Percentiles rank a stretch among this genome's conserved stretches.
Evolutionary conservation across 768 basidiomycete species (phyloP).

Genomic region (Lanmaoa pseudosensibilis): DNA sequence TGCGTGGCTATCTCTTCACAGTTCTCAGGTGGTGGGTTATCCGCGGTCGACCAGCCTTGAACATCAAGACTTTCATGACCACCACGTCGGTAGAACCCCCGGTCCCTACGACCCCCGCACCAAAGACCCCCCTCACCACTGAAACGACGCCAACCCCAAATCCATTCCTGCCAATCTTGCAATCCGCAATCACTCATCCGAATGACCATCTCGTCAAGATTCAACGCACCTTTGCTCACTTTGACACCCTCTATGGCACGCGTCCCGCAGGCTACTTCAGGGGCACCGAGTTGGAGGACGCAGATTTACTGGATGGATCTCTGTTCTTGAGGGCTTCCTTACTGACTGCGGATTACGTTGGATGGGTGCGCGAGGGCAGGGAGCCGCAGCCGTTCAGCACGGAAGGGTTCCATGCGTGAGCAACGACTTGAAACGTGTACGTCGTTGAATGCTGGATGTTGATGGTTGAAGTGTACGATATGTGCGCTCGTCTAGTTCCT

Average conservation of each 20-base stretch:
- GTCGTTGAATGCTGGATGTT: too few species aligned
- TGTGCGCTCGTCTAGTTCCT: background rate
- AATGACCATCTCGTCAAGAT: slow-evolving; percentile 35
- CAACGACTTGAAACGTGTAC: too few species aligned
- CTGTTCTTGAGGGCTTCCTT: slow-evolving; percentile 34
- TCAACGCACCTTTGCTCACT: slow-evolving; percentile 37
- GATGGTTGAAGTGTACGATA: background rate
- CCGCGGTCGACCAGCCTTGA: slow-evolving; percentile 30
- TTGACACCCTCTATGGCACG: slow-evolving; percentile 30
- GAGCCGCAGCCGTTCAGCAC: slow-evolving; percentile 25
- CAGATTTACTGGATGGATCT: slow-evolving; percentile 37
- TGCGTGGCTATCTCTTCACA: slow-evolving; percentile 30
- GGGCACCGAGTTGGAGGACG: slow-evolving; percentile 32
- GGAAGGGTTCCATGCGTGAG: slow-evolving; percentile 26
- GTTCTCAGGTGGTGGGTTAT: slow-evolving; percentile 31
- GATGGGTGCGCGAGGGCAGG: slow-evolving; percentile 43
- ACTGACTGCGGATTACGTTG: slow-evolving; percentile 33
- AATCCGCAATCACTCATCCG: slow-evolving; percentile 38
- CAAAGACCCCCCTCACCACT: slow-evolving; percentile 4
- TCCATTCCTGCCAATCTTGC: slow-evolving; percentile 41
- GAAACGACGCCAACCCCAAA: slow-evolving; percentile 32
- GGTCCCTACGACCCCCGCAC: background rate
- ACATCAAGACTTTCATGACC: slow-evolving; percentile 34
- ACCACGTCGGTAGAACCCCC: slow-evolving; percentile 23
- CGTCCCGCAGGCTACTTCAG: slow-evolving; percentile 28